phyloP scores from a whole-genome alignment of 2,329 filamentous ascomycete genomes.

The Fulvia fulva region DNA sequence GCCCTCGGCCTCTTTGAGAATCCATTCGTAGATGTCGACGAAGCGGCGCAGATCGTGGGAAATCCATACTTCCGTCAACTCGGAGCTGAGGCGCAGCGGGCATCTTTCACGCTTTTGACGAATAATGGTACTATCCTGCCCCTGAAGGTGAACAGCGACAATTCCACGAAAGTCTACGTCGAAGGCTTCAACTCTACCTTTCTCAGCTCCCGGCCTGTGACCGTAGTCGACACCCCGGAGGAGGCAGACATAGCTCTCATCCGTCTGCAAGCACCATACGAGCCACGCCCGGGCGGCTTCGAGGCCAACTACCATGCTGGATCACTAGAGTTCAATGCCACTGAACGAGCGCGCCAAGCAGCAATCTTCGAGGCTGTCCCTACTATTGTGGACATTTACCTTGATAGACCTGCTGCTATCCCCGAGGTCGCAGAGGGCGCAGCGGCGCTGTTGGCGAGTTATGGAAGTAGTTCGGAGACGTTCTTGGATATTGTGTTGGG shows the following conservation, averaged over 20 bases:
- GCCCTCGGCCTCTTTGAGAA: conserved; percentile 51
- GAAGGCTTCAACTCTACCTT: conserved; percentile 35
- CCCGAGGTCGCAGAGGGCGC: conserved; percentile 41
- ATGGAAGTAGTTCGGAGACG: conserved; percentile 39
- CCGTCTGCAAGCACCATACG: conserved; percentile 39
- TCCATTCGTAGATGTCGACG: conserved; percentile 47
- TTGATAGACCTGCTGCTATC: conserved; percentile 44
- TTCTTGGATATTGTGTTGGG: conserved; percentile 45
- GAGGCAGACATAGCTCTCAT: conserved; percentile 43
- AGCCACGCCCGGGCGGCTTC: conserved; percentile 42
- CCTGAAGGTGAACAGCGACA: conserved; percentile 15
- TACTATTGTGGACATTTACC: conserved; percentile 43
- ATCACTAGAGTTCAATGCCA: conserved; percentile 40
- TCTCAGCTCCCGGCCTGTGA: conserved; percentile 31
- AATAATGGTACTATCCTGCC: conserved; percentile 35
- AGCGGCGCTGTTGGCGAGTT: conserved; percentile 40
- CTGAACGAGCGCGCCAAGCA: conserved; percentile 38
- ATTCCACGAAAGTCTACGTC: conserved; percentile 33
- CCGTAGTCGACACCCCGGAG: conserved; percentile 33
- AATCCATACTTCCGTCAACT: conserved; percentile 41
- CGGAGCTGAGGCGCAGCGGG: conserved; percentile 38
- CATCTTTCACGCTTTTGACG: conserved; percentile 36
- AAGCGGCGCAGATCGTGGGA: conserved; percentile 42
- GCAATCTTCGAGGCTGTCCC: conserved; percentile 38
- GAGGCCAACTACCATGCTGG: conserved; percentile 40